Percentiles rank a stretch among this genome's conserved stretches.
Evolutionary conservation across 176 grass and related monocot genomes (phyloP).

Genomic region (Oryza longistaminata): DNA sequence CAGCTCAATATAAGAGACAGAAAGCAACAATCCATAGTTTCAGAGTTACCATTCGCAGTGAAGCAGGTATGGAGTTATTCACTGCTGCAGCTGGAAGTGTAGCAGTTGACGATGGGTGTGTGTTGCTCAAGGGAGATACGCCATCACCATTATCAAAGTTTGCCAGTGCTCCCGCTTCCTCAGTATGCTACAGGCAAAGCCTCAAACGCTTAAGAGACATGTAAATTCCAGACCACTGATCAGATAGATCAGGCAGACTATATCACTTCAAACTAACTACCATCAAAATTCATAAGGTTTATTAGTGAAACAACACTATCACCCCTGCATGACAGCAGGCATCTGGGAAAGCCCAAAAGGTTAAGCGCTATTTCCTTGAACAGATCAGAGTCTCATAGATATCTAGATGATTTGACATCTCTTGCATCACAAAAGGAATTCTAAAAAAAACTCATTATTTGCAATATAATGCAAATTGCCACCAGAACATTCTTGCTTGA

Average conservation of each 20-base stretch:
- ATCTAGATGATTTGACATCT: neutral
- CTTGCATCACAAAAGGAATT: neutral
- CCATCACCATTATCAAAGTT: constrained; percentile 61
- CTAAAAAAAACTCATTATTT: neutral
- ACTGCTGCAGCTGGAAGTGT: constrained; percentile 55
- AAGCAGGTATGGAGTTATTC: constrained; percentile 73
- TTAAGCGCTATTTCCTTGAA: constrained; percentile 15
- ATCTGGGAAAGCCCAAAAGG: neutral
- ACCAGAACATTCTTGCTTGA: constrained; percentile 8
- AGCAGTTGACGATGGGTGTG: constrained; percentile 41
- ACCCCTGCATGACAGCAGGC: neutral
- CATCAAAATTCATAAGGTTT: neutral
- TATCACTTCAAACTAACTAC: constrained; percentile 20
- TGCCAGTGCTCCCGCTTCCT: constrained; percentile 51
- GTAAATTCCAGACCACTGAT: constrained; percentile 18
- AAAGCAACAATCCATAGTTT: constrained; percentile 26
- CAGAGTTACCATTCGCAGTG: constrained; percentile 74
- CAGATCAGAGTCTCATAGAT: neutral
- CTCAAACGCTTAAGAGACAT: constrained; percentile 29
- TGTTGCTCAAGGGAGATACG: constrained; percentile 42
- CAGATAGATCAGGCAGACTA: neutral
- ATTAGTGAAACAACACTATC: neutral
- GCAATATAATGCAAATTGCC: constrained; percentile 4
- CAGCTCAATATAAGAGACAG: neutral
- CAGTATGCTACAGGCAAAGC: constrained; percentile 46